These are phyloP conservation scores for Biscogniauxia marginata DNA, from an alignment of 2,329 filamentous ascomycete genomes.

Conservation along the genomic window DNA sequence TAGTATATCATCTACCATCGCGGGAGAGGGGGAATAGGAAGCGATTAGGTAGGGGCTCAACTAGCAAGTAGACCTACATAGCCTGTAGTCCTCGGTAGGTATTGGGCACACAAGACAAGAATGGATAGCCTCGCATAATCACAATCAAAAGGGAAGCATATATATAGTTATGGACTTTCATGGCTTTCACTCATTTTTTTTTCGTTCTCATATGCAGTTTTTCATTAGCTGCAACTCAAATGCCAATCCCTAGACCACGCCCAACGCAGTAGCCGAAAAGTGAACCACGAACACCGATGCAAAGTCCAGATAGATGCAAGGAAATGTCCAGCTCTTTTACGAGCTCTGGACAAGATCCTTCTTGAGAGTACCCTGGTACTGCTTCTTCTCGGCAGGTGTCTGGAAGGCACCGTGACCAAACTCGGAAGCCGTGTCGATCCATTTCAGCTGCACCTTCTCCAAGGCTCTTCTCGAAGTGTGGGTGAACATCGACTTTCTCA, in stretches of 20 bases:
- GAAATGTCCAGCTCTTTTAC: conserved; percentile 39
- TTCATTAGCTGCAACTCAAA: conserved; percentile 36
- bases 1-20: no score
- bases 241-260: conserved; percentile 33
- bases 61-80: no score
- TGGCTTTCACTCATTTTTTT: conserved; percentile 25
- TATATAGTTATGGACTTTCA: conserved; percentile 1
- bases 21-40: no score
- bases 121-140: no score
- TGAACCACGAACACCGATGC: conserved; percentile 56
- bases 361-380: conserved; percentile 98
- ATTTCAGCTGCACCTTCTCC: conserved; percentile 99
- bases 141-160: no score
- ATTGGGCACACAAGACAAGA: no score
- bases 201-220: conserved; percentile 34
- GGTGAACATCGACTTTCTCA: conserved; percentile 97
- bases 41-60: no score
- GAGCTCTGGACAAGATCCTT: conserved; percentile 71
- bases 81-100: no score
- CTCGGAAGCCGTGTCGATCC: conserved; percentile 99
- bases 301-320: conserved; percentile 44
- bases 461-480: conserved; percentile 94
- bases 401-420: conserved; percentile 99
- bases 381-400: conserved; percentile 96
- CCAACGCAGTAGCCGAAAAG: conserved; percentile 36